A percentile compares a stretch with the other conserved stretches of the same genome.
Evolutionary conservation across 805 yeast species (phyloP).

Genomic region (Suhomyces pyralidae): DNA sequence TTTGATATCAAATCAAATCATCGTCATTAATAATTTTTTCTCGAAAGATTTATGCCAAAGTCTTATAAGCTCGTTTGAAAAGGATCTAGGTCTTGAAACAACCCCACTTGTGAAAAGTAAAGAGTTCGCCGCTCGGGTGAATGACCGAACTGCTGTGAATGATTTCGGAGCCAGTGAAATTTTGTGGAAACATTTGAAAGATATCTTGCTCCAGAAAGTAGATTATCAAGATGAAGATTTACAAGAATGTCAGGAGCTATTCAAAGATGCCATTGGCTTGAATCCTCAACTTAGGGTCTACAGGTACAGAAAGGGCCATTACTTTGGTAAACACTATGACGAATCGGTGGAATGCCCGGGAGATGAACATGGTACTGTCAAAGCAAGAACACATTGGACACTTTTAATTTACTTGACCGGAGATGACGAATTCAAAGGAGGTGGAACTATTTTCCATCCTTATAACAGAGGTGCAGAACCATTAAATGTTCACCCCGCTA

Average conservation of each 20-base stretch:
- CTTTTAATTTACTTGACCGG: conserved; percentile 56
- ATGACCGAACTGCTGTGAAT: conserved; percentile 46
- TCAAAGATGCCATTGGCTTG: conserved; percentile 43
- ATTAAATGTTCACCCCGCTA: conserved; percentile 43
- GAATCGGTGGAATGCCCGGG: conserved; percentile 44
- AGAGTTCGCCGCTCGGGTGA: conserved; percentile 55
- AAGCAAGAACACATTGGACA: conserved; percentile 57
- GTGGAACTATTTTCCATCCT: conserved; percentile 55
- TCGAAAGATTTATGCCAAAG: conserved; percentile 36
- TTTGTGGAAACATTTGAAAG: conserved; percentile 44
- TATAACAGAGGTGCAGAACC: conserved; percentile 19
- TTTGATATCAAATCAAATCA: conserved; percentile 35
- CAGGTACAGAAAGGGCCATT: conserved; percentile 54
- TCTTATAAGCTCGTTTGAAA: conserved; percentile 31
- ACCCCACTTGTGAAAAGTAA: conserved; percentile 49
- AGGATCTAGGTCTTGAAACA: conserved; percentile 35
- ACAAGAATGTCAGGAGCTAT: conserved; percentile 21
- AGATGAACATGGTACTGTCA: conserved; percentile 17
- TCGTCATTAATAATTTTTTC: conserved; percentile 40
- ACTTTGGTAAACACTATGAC: conserved; percentile 60
- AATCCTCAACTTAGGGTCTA: conserved; percentile 57
- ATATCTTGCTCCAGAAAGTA: conserved; percentile 26
- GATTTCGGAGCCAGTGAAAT: conserved; percentile 37
- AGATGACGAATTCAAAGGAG: conserved; percentile 54
- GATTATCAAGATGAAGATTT: conserved; percentile 27